A percentile compares a stretch with the other conserved stretches of the same genome.
These are phyloP conservation scores for Astraeus odoratus DNA, from an alignment of 768 basidiomycete genomes.

Conservation along the genomic window DNA sequence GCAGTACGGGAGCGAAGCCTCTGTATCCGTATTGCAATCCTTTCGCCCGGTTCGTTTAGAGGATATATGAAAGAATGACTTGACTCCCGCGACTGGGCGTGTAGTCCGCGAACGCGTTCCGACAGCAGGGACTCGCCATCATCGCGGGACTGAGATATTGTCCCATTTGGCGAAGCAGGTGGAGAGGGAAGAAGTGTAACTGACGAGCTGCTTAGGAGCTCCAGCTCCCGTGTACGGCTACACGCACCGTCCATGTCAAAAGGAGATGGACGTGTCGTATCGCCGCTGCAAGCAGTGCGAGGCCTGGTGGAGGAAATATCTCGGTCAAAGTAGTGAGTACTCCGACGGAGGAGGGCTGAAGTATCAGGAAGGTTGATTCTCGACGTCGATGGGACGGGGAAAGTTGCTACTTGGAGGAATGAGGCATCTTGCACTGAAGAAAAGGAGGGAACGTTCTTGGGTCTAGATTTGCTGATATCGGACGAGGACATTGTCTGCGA, in stretches of 20 bases:
- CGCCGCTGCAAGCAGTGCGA: neutral
- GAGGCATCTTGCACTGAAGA: too few species aligned
- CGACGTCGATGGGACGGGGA: neutral
- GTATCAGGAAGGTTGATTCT: neutral
- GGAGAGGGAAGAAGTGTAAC: conserved; percentile 14
- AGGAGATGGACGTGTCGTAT: neutral
- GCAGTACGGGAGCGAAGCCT: conserved; percentile 24
- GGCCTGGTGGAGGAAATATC: neutral
- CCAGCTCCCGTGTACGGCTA: conserved; percentile 12
- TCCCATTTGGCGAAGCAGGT: conserved; percentile 5
- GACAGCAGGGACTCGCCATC: conserved; percentile 8
- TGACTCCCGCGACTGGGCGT: conserved; percentile 2
- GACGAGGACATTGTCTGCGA: conserved; percentile 14
- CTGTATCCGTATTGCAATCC: conserved; percentile 16
- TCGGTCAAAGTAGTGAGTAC: neutral
- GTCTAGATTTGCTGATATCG: conserved; percentile 7
- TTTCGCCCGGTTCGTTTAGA: conserved; percentile 19
- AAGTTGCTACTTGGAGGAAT: neutral
- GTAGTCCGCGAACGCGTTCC: neutral
- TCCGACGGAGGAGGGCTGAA: neutral
- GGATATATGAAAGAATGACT: conserved; percentile 8
- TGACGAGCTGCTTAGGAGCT: conserved; percentile 16
- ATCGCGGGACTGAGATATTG: neutral
- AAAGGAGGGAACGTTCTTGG: neutral
- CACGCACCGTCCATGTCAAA: conserved; percentile 9